phyloP scores from a whole-genome alignment of 805 yeast genomes.

The Deakozyma indianensis region DNA sequence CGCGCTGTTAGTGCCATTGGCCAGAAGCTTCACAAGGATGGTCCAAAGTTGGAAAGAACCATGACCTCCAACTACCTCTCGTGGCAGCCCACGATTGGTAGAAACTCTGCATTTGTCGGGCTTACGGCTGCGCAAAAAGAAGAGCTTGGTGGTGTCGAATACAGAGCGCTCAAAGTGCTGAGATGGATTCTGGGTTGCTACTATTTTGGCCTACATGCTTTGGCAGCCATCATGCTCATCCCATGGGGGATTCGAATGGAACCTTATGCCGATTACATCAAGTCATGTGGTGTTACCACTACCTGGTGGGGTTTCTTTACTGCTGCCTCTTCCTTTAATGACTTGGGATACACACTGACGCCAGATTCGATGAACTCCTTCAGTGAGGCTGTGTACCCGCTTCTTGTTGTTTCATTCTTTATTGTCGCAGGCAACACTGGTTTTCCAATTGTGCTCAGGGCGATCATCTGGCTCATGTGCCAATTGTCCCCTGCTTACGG shows the following conservation, averaged over 20 bases:
- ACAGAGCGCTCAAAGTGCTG: conserved; percentile 70
- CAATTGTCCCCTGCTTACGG: conserved; percentile 45
- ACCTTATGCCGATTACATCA: conserved; percentile 20
- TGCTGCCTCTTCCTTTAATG: conserved; percentile 65
- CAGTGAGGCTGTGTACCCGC: conserved; percentile 45
- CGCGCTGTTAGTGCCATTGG: background rate
- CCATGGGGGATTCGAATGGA: conserved; percentile 31
- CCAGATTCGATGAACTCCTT: conserved; percentile 69
- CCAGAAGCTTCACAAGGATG: background rate
- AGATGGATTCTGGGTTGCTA: conserved; percentile 50
- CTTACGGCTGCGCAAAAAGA: conserved; percentile 73
- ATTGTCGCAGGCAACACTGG: conserved; percentile 91
- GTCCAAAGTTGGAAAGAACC: conserved; percentile 3
- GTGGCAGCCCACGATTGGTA: conserved; percentile 82
- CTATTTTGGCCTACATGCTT: conserved; percentile 62
- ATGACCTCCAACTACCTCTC: conserved; percentile 48
- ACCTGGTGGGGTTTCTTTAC: conserved; percentile 93
- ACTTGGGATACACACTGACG: conserved; percentile 70
- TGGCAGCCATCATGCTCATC: conserved; percentile 32
- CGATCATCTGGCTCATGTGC: conserved; percentile 67
- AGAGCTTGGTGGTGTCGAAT: conserved; percentile 95
- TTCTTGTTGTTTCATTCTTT: conserved; percentile 51
- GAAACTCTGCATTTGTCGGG: conserved; percentile 83
- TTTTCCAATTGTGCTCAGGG: conserved; percentile 71
- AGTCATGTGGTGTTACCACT: conserved; percentile 49